These are phyloP conservation scores for Lichtheimia ornata DNA, from an alignment of 371 early-diverging fungal genomes.

Conservation along the genomic window DNA sequence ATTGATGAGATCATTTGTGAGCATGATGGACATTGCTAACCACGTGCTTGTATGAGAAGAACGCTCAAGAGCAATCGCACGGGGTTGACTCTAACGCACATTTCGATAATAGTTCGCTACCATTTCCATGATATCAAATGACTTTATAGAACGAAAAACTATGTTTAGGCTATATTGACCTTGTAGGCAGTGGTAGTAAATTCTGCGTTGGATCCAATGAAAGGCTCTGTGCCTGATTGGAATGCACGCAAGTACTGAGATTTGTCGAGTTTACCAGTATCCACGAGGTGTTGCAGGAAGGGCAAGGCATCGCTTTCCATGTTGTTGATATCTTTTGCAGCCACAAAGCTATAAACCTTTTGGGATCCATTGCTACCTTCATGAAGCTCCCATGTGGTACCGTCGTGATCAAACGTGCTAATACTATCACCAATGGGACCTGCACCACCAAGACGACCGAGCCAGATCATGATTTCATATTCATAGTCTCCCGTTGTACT, in stretches of 20 bases:
- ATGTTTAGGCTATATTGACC: slow-evolving; percentile 2
- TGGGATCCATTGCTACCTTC: slow-evolving; percentile 20
- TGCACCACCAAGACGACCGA: slow-evolving; percentile 15
- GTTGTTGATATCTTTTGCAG: slow-evolving; percentile 5
- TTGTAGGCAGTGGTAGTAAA: slow-evolving; percentile 11
- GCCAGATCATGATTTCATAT: slow-evolving; percentile 16
- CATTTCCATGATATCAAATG: too few species aligned
- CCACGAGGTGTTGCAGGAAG: slow-evolving; percentile 16
- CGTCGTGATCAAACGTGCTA: slow-evolving; percentile 6
- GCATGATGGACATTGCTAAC: too few species aligned
- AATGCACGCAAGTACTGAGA: slow-evolving; percentile 20
- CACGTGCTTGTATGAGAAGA: too few species aligned
- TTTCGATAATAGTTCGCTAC: too few species aligned
- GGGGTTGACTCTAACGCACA: too few species aligned
- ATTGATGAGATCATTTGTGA: too few species aligned
- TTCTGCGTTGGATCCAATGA: slow-evolving; percentile 14
- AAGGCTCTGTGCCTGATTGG: slow-evolving; percentile 25
- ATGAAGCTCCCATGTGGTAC: slow-evolving; percentile 14
- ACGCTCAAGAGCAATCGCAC: too few species aligned
- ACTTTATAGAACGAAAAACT: too few species aligned
- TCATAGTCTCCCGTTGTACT: slow-evolving; percentile 7
- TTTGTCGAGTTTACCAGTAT: slow-evolving; percentile 8
- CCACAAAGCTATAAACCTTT: slow-evolving; percentile 23
- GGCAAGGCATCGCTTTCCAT: slow-evolving; percentile 11
- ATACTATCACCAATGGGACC: slow-evolving; percentile 13